Conservation (phyloP, 305 asterid species). For the Rubia peregrina region DNA sequence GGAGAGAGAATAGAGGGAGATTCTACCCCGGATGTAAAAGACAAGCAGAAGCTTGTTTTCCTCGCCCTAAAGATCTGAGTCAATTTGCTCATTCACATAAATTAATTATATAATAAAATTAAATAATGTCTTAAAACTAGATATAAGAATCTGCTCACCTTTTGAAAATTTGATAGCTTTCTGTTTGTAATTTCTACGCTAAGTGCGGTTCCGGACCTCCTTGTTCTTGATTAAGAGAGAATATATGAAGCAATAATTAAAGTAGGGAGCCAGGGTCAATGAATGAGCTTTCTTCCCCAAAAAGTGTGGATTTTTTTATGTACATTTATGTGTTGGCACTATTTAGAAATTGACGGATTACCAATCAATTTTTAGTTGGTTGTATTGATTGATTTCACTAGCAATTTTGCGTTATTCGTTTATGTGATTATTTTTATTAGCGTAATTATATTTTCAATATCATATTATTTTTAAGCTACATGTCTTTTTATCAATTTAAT, state of each 20-base stretch:
- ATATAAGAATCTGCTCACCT: conserved; percentile 13
- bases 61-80: conserved; percentile 60
- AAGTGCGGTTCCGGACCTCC: conserved; percentile 63
- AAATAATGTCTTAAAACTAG: conserved; percentile 3
- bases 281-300: conserved; percentile 28
- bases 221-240: conserved; percentile 9
- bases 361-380: conserved; percentile 16
- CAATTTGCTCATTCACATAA: conserved; percentile 22
- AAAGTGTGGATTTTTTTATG: conserved; percentile 17
- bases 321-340: conserved; percentile 20
- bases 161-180: conserved; percentile 46
- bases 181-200: conserved; percentile 51
- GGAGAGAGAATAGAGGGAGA: conserved; percentile 25
- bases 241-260: conserved; percentile 22
- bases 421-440: too few species aligned
- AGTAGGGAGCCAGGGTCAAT: conserved; percentile 52
- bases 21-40: conserved; percentile 46
- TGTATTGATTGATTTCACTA: conserved; percentile 2
- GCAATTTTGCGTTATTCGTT: neutral
- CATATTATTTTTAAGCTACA: too few species aligned
- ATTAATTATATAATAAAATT: neutral
- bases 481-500: too few species aligned
- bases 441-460: too few species aligned
- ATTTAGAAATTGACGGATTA: neutral
- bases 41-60: conserved; percentile 62